These are phyloP conservation scores for Cladosporium phlei DNA, from an alignment of 2,329 filamentous ascomycete species.

Conservation along the genomic window DNA sequence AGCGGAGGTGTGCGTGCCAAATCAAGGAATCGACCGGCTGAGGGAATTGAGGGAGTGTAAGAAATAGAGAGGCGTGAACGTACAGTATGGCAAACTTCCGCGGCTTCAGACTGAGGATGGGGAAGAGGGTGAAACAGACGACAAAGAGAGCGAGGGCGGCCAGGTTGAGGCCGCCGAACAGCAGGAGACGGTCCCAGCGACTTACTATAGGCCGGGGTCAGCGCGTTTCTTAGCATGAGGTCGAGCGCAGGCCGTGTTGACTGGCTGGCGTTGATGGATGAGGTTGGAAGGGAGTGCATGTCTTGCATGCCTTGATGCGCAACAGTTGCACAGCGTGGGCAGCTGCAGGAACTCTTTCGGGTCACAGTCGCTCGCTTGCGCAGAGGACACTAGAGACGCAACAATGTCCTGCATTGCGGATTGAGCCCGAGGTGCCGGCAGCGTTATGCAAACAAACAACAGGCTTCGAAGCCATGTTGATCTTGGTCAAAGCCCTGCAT, in stretches of 20 bases:
- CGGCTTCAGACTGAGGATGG: constrained; percentile 71
- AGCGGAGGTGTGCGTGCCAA: constrained; percentile 2
- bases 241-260: constrained; percentile 9
- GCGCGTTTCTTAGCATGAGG: constrained; percentile 17
- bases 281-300: constrained; percentile 13
- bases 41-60: no score
- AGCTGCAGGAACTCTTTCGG: constrained; percentile 13
- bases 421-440: constrained; percentile 19
- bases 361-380: constrained; percentile 11
- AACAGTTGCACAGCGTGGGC: constrained; percentile 9
- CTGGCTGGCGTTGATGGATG: neutral
- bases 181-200: constrained; percentile 89
- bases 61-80: constrained; percentile 47
- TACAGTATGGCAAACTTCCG: constrained; percentile 96
- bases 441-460: constrained; percentile 9
- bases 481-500: constrained; percentile 2
- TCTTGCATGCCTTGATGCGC: constrained; percentile 6
- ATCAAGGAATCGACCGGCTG: no score
- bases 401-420: constrained; percentile 31
- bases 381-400: constrained; percentile 14
- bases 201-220: constrained; percentile 62
- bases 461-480: constrained; percentile 1
- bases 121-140: constrained; percentile 86
- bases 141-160: constrained; percentile 88
- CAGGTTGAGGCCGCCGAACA: constrained; percentile 88